phyloP scores from a whole-genome alignment of 2,329 filamentous ascomycete genomes.

The Periconia macrospinosa region DNA sequence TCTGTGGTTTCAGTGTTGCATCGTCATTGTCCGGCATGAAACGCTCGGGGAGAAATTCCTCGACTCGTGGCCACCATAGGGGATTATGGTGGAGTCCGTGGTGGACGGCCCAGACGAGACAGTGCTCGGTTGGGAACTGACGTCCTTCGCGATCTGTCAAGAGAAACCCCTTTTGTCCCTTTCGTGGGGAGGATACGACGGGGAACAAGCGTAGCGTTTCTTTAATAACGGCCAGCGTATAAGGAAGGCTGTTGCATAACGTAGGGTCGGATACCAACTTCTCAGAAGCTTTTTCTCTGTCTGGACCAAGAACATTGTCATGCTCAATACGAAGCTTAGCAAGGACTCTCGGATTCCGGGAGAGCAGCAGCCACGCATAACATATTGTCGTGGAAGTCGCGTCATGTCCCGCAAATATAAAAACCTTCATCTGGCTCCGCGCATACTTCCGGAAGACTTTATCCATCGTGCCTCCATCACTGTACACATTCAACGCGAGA shows the following conservation, averaged over 20 bases:
- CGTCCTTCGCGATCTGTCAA: slow-evolving; percentile 9
- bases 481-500: slow-evolving; percentile 5
- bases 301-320: slow-evolving; percentile 26
- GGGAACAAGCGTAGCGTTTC: slow-evolving; percentile 38
- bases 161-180: slow-evolving; percentile 1
- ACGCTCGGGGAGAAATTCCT: slow-evolving; percentile 27
- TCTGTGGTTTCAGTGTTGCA: slow-evolving; percentile 8
- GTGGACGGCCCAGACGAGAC: slow-evolving; percentile 9
- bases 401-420: slow-evolving; percentile 34
- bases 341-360: slow-evolving; percentile 22
- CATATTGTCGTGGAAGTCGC: slow-evolving; percentile 25
- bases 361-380: slow-evolving; percentile 25
- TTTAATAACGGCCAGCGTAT: slow-evolving; percentile 38
- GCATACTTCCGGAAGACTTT: slow-evolving; percentile 20
- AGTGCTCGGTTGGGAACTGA: slow-evolving; percentile 12
- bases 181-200: slow-evolving; percentile 28
- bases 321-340: slow-evolving; percentile 31
- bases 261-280: slow-evolving; percentile 12
- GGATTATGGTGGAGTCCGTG: slow-evolving; percentile 18
- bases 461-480: slow-evolving; percentile 4
- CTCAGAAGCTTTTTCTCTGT: slow-evolving; percentile 8
- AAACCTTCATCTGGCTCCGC: slow-evolving; percentile 28
- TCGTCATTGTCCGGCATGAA: slow-evolving; percentile 13
- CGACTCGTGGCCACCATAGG: slow-evolving; percentile 11
- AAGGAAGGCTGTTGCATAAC: slow-evolving; percentile 8